Conservation (phyloP, 1,139 yeast species). For the Candida buenavistaensis region DNA sequence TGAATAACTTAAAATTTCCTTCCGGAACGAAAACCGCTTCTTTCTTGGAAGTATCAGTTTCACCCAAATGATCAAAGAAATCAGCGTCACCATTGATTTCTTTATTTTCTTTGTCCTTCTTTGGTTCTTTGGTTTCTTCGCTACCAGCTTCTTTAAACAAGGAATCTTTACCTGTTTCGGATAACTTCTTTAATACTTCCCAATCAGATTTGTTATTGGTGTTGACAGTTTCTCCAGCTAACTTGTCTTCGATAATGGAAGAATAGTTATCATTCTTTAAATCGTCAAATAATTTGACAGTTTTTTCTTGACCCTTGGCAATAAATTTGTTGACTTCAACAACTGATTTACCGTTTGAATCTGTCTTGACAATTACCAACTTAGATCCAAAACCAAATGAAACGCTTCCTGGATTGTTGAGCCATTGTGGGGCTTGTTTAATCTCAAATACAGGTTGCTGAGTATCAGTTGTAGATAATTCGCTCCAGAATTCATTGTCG, state of each 20-base stretch:
- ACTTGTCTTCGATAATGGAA: conserved; percentile 54
- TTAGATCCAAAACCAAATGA: conserved; percentile 95
- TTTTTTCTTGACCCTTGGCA: conserved; percentile 37
- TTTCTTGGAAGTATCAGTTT: conserved; percentile 22
- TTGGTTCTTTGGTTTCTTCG: conserved; percentile 13
- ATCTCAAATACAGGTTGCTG: conserved; percentile 69
- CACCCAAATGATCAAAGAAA: conserved; percentile 48
- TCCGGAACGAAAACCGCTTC: conserved; percentile 35
- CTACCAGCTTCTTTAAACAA: conserved; percentile 20
- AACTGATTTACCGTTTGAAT: conserved; percentile 40
- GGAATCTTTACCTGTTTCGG: conserved; percentile 49
- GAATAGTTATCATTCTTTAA: conserved; percentile 55
- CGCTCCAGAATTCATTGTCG: conserved; percentile 79
- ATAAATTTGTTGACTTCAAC: conserved; percentile 54
- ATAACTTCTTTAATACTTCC: conserved; percentile 63
- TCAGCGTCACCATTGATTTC: conserved; percentile 42
- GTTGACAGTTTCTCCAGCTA: conserved; percentile 37
- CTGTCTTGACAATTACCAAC: conserved; percentile 57
- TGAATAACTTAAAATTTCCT: conserved; percentile 44
- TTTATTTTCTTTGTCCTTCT: conserved; percentile 22
- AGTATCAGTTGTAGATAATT: conserved; percentile 69
- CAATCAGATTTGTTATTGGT: conserved; percentile 67
- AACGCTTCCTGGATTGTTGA: conserved; percentile 71
- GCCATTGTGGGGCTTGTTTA: conserved; percentile 89
- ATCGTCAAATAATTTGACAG: conserved; percentile 56